Percentiles rank a stretch among this genome's conserved stretches.
phyloP scores from a whole-genome alignment of 805 yeast genomes.

The Myxozyma vanderwaltii region DNA sequence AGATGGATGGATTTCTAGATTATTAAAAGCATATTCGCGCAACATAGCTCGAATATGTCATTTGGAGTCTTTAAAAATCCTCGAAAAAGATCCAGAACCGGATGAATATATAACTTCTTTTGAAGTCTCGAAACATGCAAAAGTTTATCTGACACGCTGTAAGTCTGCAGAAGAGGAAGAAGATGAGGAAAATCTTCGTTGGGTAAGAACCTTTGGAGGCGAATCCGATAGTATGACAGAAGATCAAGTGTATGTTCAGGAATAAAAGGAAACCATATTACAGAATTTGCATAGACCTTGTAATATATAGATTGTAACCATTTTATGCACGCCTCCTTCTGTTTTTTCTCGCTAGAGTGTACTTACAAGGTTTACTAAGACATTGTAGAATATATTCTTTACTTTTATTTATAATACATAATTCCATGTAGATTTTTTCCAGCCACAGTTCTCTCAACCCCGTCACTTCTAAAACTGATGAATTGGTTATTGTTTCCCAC shows the following conservation, averaged over 20 bases:
- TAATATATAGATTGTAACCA: no score
- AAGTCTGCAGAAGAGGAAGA: background rate
- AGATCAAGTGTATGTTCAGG: no score
- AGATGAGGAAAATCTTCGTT: background rate
- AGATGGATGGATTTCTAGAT: background rate
- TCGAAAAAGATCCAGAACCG: background rate
- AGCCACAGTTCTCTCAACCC: background rate
- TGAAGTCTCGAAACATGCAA: background rate
- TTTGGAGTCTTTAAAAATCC: background rate
- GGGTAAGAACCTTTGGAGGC: no score
- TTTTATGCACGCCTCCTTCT: no score
- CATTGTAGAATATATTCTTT: no score
- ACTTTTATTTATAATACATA: conserved; percentile 1
- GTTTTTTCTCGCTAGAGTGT: no score
- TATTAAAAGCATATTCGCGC: background rate
- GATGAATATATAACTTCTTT: background rate
- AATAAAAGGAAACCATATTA: no score
- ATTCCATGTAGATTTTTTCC: background rate
- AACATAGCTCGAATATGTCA: background rate
- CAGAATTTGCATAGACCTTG: no score
- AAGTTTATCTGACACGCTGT: background rate
- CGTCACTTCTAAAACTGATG: no score
- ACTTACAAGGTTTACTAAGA: no score
- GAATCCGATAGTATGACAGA: no score
- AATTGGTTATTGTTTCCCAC: conserved; percentile 30